Evolutionary conservation across 2,329 filamentous ascomycete species (phyloP), one percentile per base, ranked within the genome.

Genomic region (Phyllosticta citrichinensis): DNA sequence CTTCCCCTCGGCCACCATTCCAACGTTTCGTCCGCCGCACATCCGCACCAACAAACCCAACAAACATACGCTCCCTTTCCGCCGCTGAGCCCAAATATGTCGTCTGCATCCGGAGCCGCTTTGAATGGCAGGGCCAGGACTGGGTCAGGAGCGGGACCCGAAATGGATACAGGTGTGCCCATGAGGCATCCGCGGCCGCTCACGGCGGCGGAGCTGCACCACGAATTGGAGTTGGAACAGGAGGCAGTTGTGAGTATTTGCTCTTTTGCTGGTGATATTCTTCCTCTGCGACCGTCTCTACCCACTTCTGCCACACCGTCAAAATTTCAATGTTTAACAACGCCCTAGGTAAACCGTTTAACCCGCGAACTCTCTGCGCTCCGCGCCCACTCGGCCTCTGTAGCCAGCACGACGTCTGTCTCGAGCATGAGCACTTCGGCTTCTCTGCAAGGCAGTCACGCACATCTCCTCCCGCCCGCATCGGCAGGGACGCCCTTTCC

Each of bases 191-290:
- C 93, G 5, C 83, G 90, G 40, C 92, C 92, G 3, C 77, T 97
- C 72, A 97, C 93, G 0, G 87, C 91, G 1, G 88, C 91, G 3
- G 93, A 97, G 73, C 80, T 97, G 63, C 91, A 97, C 73, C 80
- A 89, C 63, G 85, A 96, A 76, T 80, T 97, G 25, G 93, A 97
- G 75, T 94, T 95, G 74, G 93, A 97, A 71, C 92, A 97, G 68
- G 93, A 97, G 74, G 89, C 91, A 40, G 87, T 97, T 68, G 92
- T 94, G 80, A 65, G 85, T 77, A 35, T 14, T 54, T 8, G 9
- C 22, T 3, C 33, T 30, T 24, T 55, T 25, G 9, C 5, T 14
- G 12, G 10, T 22, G 20, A 17, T 5, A 20, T 50, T 40, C 25
- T 51, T 33, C 51, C 35, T 25, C 20, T 22, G 57, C 11, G 24